Conservation (phyloP, 257 asterid species). For the Primulina huaijiensis region DNA sequence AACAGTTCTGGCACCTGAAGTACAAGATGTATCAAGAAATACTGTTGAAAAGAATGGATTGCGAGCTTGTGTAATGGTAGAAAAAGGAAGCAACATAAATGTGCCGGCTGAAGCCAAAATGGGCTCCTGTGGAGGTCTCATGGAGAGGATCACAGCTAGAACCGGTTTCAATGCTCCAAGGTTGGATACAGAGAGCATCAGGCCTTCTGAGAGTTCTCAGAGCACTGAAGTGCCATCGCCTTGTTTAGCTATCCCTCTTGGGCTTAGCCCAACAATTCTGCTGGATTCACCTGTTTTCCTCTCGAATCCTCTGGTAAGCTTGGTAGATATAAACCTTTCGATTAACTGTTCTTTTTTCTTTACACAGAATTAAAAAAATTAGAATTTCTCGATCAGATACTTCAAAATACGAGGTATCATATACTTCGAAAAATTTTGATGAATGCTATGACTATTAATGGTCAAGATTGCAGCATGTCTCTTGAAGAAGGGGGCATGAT, state of each 20-base stretch:
- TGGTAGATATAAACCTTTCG: not conserved
- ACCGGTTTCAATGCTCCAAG: slow-evolving; percentile 87
- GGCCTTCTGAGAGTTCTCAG: slow-evolving; percentile 44
- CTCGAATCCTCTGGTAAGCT: slow-evolving; percentile 65
- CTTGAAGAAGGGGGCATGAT: not conserved
- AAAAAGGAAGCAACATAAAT: slow-evolving; percentile 31
- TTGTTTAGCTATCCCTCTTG: slow-evolving; percentile 68
- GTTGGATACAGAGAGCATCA: slow-evolving; percentile 62
- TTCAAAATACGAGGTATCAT: not conserved
- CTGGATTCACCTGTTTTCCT: slow-evolving; percentile 83
- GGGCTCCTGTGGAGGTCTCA: slow-evolving; percentile 53
- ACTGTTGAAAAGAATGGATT: slow-evolving; percentile 28
- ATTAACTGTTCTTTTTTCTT: not conserved
- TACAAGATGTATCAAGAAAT: slow-evolving; percentile 19
- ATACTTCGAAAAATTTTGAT: not conserved
- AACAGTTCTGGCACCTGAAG: slow-evolving; percentile 31
- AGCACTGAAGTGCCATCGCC: slow-evolving; percentile 52
- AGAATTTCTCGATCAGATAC: not conserved
- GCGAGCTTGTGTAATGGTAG: slow-evolving; percentile 22
- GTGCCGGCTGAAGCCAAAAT: slow-evolving; percentile 42
- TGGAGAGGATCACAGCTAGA: slow-evolving; percentile 73
- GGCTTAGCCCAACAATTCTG: slow-evolving; percentile 75
- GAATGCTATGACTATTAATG: not conserved
- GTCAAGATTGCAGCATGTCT: not conserved
- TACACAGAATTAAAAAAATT: not conserved